A percentile compares a stretch with the other conserved stretches of the same genome.
Conservation (phyloP, 805 yeast genomes). For the Maudiozyma barnettii region DNA sequence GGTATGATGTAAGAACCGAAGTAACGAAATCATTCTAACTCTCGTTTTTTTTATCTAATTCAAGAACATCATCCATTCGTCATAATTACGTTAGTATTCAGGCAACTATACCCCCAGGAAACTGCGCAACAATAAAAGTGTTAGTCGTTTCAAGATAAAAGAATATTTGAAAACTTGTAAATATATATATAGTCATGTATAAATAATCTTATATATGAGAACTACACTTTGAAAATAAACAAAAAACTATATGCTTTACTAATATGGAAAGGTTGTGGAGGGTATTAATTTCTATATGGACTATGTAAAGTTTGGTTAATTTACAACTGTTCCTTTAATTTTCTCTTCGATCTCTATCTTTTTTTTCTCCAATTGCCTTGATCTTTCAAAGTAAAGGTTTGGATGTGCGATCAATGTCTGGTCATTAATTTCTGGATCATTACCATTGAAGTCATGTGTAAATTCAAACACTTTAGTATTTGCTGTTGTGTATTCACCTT, state of each 20-base stretch:
- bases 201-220: neutral
- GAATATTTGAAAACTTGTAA: neutral
- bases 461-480: constrained; percentile 83
- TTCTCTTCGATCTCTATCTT: constrained; percentile 11
- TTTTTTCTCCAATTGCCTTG: constrained; percentile 44
- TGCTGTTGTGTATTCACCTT: constrained; percentile 71
- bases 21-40: neutral
- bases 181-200: neutral
- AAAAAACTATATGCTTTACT: too few relatives aligned
- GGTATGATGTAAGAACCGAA: constrained; percentile 14
- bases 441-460: constrained; percentile 31
- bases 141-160: neutral
- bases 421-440: constrained; percentile 36
- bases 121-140: too few relatives aligned
- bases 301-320: neutral
- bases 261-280: too few relatives aligned
- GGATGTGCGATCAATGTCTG: constrained; percentile 73
- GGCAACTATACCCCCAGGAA: too few relatives aligned
- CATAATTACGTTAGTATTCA: too few relatives aligned
- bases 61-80: neutral
- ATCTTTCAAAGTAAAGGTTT: constrained; percentile 74
- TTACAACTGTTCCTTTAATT: neutral
- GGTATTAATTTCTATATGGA: neutral
- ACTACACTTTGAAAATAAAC: too few relatives aligned
- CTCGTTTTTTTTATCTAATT: neutral